These are phyloP conservation scores for Pinus albicaulis DNA, from an alignment of 75 land plant species.

Conservation along the genomic window DNA sequence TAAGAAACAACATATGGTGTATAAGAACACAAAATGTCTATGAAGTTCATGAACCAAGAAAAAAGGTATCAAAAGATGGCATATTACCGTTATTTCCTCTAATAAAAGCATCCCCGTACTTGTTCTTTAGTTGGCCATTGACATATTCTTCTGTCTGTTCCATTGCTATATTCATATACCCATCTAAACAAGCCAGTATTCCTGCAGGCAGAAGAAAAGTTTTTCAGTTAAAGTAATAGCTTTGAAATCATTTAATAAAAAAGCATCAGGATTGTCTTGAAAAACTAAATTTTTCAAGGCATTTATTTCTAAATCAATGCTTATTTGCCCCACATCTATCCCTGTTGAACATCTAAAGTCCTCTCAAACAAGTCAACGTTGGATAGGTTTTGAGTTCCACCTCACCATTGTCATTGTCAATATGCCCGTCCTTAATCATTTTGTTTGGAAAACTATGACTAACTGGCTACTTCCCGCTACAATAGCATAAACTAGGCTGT, in stretches of 20 bases:
- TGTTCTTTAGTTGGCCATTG: constrained; percentile 96
- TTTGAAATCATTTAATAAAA: background rate
- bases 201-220: constrained; percentile 35
- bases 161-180: constrained; percentile 98
- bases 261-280: background rate
- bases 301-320: too few relatives aligned
- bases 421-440: too few relatives aligned
- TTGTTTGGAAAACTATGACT: too few relatives aligned
- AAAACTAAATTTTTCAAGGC: background rate
- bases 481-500: too few relatives aligned
- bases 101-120: constrained; percentile 98
- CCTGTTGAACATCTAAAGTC: too few relatives aligned
- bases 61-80: background rate
- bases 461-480: too few relatives aligned
- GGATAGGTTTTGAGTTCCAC: too few relatives aligned
- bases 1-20: background rate
- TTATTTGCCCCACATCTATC: too few relatives aligned
- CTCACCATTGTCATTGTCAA: too few relatives aligned
- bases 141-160: constrained; percentile 99
- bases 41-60: background rate
- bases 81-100: constrained; percentile 94
- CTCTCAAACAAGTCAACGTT: too few relatives aligned
- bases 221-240: background rate
- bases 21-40: background rate
- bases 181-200: constrained; percentile 93